Base-by-base conservation (phyloP, 1,139 yeast genomes). In the Yamadazyma atlantica region DNA sequence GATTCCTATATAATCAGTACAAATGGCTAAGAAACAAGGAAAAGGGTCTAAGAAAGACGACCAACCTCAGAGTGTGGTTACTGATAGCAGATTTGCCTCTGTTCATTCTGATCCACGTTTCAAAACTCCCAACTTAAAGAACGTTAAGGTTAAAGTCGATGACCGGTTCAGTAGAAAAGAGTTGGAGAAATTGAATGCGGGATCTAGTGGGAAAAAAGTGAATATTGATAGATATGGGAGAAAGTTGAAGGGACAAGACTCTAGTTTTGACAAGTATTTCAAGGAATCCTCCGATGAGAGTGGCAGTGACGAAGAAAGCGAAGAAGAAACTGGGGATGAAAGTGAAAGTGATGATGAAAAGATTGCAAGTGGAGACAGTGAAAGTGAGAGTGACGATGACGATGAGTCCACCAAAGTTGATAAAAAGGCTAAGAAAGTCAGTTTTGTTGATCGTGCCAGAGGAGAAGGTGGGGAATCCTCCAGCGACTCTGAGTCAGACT, bases 61-160 rank as follows among this genome's bases (percentile, higher is more conserved):
- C 15, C 4, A 14, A 42, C 34, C 13, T 40, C 41, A 35, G 68
- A 76, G 1, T 4, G 69, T 77, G 12, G 75, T 82, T 2, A 54
- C 60, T 3, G 97, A 89, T 62, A 75, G 82, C 13, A 78, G 98
- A 57, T 92, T 92, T 62, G 66, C 85, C 15, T 69, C 82, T 4
- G 85, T 90, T 4, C 89, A 85, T 52, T 80, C 75, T 49, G 98
- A 94, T 60, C 97, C 98, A 3, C 74, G 96, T 48, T 92, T 92
- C 65, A 82, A 78, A 46, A 64, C 79, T 30, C 92, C 96, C 3
- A 82, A 75, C 49, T 73, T 75, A 56, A 81, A 80, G 51, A 81
- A 83, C 45, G 66, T 82, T 46, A 85, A 84, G 58, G 85, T 88
- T 31, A 80, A 85, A 50, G 75, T 94, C 30, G 99, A 92, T 63